phyloP scores from a whole-genome alignment of 2,329 filamentous ascomycete genomes.

The Hypoxylon sp. region DNA sequence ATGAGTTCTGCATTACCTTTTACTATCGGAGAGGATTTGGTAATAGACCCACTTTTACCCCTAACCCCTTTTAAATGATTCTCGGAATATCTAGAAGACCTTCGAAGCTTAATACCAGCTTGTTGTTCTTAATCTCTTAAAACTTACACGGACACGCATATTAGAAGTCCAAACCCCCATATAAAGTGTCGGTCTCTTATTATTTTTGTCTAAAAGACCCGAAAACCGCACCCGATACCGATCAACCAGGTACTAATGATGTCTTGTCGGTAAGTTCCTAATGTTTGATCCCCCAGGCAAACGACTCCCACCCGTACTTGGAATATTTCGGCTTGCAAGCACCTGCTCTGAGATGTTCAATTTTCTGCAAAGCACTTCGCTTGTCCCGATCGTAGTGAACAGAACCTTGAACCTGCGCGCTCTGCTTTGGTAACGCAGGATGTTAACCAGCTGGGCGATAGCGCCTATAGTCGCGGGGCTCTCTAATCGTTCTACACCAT shows the following conservation, averaged over 20 bases:
- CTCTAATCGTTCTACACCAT: constrained; percentile 4
- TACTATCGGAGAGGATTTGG: too few relatives aligned
- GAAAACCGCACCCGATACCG: background rate
- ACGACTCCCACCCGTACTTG: background rate
- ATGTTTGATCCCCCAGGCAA: background rate
- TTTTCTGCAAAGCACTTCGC: background rate
- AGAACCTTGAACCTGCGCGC: background rate
- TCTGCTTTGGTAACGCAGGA: background rate
- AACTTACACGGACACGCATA: too few relatives aligned
- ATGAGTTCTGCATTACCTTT: too few relatives aligned
- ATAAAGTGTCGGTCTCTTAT: background rate
- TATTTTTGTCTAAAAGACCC: background rate
- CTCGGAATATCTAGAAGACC: too few relatives aligned
- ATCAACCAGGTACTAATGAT: background rate
- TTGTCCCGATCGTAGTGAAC: background rate
- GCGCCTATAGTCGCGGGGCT: background rate
- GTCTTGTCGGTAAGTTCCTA: background rate
- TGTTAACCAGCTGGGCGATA: background rate
- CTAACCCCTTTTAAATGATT: too few relatives aligned
- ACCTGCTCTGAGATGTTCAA: background rate
- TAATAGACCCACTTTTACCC: too few relatives aligned
- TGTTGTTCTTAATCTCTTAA: too few relatives aligned
- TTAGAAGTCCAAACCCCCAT: background rate
- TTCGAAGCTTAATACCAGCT: too few relatives aligned
- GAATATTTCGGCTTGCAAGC: background rate